phyloP scores from a whole-genome alignment of 2,329 filamentous ascomycete species.

The Hyphodiscus sp. region DNA sequence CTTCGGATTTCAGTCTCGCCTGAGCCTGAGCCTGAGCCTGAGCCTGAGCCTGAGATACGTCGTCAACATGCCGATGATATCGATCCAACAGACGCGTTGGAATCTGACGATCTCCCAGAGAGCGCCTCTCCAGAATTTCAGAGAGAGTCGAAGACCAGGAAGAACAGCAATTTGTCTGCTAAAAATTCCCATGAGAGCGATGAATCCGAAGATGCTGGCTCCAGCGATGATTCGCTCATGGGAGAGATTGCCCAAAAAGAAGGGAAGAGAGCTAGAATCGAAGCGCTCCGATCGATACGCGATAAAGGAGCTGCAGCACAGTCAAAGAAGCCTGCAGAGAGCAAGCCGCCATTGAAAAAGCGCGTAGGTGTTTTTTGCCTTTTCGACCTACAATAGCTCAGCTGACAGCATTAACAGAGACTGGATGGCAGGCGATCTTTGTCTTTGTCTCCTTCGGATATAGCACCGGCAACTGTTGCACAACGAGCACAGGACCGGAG shows the following conservation, averaged over 20 bases:
- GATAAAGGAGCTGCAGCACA: background rate
- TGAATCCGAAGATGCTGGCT: background rate
- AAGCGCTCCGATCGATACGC: background rate
- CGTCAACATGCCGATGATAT: slow-evolving; percentile 10
- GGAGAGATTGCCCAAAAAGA: background rate
- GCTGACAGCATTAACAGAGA: background rate
- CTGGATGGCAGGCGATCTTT: background rate
- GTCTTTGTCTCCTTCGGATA: background rate
- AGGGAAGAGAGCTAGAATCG: background rate
- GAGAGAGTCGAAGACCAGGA: background rate
- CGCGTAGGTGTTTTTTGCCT: background rate
- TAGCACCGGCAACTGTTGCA: background rate
- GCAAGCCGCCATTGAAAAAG: background rate
- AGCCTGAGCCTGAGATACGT: slow-evolving; percentile 7
- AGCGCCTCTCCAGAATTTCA: background rate
- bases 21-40: no score
- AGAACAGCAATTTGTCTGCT: background rate
- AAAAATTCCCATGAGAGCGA: background rate
- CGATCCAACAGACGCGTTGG: slow-evolving; percentile 6
- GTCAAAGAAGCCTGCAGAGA: background rate
- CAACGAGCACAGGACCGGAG: background rate
- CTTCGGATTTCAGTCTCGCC: slow-evolving; percentile 8
- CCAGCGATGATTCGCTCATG: background rate
- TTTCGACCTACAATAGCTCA: no score
- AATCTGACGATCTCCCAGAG: background rate